Evolutionary conservation across 192 early-diverging fungal genomes (phyloP).

Genomic region (Podila verticillata): DNA sequence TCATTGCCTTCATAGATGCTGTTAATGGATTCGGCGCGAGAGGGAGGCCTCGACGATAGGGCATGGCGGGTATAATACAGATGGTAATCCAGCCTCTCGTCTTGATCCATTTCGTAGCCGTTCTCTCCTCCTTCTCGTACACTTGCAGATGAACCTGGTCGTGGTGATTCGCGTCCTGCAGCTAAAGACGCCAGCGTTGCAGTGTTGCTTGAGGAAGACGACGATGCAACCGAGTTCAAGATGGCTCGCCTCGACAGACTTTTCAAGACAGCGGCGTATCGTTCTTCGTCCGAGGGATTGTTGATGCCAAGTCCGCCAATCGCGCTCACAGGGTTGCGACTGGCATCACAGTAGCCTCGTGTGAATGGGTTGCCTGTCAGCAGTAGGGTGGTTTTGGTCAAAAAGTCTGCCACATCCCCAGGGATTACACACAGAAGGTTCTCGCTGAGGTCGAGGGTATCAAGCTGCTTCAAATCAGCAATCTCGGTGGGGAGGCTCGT

Average conservation of each 20-base stretch:
- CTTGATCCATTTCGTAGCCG: slow-evolving; percentile 51
- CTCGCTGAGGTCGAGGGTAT: slow-evolving; percentile 63
- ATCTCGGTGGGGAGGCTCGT: slow-evolving; percentile 54
- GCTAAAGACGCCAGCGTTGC: slow-evolving; percentile 7
- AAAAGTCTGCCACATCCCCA: slow-evolving; percentile 54
- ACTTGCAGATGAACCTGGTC: neutral
- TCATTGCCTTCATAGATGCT: slow-evolving; percentile 35
- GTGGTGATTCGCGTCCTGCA: slow-evolving; percentile 17
- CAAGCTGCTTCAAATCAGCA: slow-evolving; percentile 53
- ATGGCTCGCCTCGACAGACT: slow-evolving; percentile 44
- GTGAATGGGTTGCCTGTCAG: slow-evolving; percentile 65
- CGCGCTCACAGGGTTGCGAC: slow-evolving; percentile 31
- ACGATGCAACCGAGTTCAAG: slow-evolving; percentile 35
- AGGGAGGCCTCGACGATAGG: slow-evolving; percentile 39
- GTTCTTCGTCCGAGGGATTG: slow-evolving; percentile 33
- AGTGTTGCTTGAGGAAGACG: slow-evolving; percentile 19
- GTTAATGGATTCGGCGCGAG: slow-evolving; percentile 39
- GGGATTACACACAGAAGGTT: slow-evolving; percentile 60
- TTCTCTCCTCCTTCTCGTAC: neutral
- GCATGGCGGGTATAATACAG: slow-evolving; percentile 52
- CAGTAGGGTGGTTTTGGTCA: slow-evolving; percentile 55
- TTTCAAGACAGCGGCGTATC: slow-evolving; percentile 42
- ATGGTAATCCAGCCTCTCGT: slow-evolving; percentile 49
- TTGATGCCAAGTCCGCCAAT: slow-evolving; percentile 42
- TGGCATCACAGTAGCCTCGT: slow-evolving; percentile 45